Evolutionary conservation across 257 asterid genomes (phyloP).

Genomic region (Parsonsia alboflavescens): DNA sequence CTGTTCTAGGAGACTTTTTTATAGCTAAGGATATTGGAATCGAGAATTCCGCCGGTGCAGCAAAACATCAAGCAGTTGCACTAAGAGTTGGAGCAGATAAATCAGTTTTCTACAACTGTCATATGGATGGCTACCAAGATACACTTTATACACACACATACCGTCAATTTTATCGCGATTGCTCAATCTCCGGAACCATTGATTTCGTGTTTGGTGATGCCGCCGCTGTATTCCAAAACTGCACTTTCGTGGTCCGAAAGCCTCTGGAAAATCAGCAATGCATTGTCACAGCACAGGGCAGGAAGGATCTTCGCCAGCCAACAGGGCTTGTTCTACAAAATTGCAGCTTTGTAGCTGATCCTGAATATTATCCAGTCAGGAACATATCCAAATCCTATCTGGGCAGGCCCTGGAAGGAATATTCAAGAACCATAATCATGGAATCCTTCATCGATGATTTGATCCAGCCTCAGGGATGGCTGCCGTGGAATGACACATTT

Average conservation of each 20-base stretch:
- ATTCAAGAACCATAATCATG: conserved; percentile 63
- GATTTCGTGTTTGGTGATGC: conserved; percentile 80
- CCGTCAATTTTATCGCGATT: conserved; percentile 71
- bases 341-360: conserved; percentile 57
- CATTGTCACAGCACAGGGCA: conserved; percentile 80
- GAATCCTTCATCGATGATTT: conserved; percentile 61
- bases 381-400: conserved; percentile 44
- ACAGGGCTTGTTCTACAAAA: conserved; percentile 65
- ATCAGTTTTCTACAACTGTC: conserved; percentile 60
- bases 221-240: conserved; percentile 73
- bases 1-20: conserved; percentile 65
- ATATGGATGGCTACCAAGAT: conserved; percentile 80
- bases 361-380: conserved; percentile 29
- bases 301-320: conserved; percentile 67
- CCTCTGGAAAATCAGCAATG: conserved; percentile 59
- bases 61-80: conserved; percentile 80
- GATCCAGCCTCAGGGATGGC: conserved; percentile 73
- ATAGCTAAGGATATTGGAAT: conserved; percentile 68
- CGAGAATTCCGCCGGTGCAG: conserved; percentile 75
- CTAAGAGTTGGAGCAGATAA: conserved; percentile 66
- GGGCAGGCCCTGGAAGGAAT: conserved; percentile 81
- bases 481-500: conserved; percentile 52
- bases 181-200: conserved; percentile 73
- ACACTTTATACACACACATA: conserved; percentile 69
- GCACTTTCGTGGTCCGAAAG: conserved; percentile 64